Evolutionary conservation across 2,329 filamentous ascomycete genomes (phyloP).

Genomic region (Bimuria novae-zelandiae): DNA sequence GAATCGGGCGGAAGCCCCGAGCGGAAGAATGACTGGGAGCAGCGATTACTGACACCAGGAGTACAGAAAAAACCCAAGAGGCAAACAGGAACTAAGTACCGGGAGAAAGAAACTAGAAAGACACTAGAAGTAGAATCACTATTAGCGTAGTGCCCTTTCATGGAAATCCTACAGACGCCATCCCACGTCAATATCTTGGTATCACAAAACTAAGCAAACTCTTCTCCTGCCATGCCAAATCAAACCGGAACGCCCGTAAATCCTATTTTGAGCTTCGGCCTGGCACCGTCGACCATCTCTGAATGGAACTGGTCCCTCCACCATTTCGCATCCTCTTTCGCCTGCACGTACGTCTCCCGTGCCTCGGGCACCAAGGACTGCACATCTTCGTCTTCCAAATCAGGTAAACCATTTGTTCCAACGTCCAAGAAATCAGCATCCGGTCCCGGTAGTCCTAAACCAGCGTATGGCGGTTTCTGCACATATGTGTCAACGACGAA

Average conservation of each 20-base stretch:
- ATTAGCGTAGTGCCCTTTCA: conserved; percentile 5
- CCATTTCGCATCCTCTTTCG: conserved; percentile 64
- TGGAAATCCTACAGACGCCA: conserved; percentile 5
- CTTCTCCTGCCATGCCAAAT: conserved; percentile 5
- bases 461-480: conserved; percentile 62
- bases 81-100: neutral
- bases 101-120: neutral
- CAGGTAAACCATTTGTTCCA: conserved; percentile 61
- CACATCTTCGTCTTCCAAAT: conserved; percentile 67
- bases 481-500: conserved; percentile 66
- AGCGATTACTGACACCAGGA: neutral
- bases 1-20: neutral
- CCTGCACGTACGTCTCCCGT: conserved; percentile 71
- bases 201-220: conserved; percentile 12
- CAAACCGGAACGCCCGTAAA: conserved; percentile 56
- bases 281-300: conserved; percentile 63
- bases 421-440: conserved; percentile 57
- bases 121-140: neutral
- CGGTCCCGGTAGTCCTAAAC: conserved; percentile 63
- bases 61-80: neutral
- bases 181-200: conserved; percentile 13
- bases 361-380: conserved; percentile 72
- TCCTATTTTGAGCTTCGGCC: conserved; percentile 53
- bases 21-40: neutral
- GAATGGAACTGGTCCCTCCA: conserved; percentile 79